A percentile compares a stretch with the other conserved stretches of the same genome.
phyloP scores from a whole-genome alignment of 106 monocot species.

The Cymbidium sinense region DNA sequence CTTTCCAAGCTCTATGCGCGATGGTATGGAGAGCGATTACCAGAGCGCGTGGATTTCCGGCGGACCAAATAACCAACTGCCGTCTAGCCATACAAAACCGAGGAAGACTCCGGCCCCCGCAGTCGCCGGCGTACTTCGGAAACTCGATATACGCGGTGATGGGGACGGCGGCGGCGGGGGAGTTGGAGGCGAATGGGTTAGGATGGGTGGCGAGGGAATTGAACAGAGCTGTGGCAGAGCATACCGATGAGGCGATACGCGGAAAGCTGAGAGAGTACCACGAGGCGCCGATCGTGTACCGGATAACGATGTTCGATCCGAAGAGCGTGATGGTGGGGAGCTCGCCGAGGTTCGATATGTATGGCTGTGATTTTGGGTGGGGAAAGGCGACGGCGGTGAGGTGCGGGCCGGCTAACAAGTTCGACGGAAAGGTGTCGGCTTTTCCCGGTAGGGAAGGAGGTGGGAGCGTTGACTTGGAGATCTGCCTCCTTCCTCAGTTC shows the following conservation, averaged over 20 bases:
- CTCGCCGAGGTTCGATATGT: conserved; percentile 53
- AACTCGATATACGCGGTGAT: conserved; percentile 29
- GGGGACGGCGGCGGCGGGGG: conserved; percentile 28
- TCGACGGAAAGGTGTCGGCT: conserved; percentile 45
- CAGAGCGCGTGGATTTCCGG: conserved; percentile 24
- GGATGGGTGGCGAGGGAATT: conserved; percentile 49
- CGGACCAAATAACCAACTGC: conserved; percentile 24
- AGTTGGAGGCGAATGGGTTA: conserved; percentile 35
- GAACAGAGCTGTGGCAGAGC: conserved; percentile 17
- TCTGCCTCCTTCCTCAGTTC: conserved; percentile 30
- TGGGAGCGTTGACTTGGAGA: conserved; percentile 50
- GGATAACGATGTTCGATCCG: conserved; percentile 13
- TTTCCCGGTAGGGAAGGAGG: conserved; percentile 37
- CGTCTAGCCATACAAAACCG: conserved; percentile 38
- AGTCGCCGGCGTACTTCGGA: conserved; percentile 61
- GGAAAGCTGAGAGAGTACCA: conserved; percentile 16
- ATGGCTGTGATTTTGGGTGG: conserved; percentile 54
- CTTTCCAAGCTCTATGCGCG: conserved; percentile 41
- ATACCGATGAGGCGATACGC: conserved; percentile 36
- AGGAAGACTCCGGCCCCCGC: conserved; percentile 38
- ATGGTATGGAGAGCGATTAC: conserved; percentile 59
- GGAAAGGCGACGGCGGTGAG: conserved; percentile 32
- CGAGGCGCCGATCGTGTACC: conserved; percentile 24
- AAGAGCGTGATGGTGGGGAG: conserved; percentile 26
- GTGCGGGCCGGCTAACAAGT: conserved; percentile 34